Percentiles rank a stretch among this genome's conserved stretches.
phyloP scores from a whole-genome alignment of 371 early-diverging fungal species.

The Phascolomyces articulosus region DNA sequence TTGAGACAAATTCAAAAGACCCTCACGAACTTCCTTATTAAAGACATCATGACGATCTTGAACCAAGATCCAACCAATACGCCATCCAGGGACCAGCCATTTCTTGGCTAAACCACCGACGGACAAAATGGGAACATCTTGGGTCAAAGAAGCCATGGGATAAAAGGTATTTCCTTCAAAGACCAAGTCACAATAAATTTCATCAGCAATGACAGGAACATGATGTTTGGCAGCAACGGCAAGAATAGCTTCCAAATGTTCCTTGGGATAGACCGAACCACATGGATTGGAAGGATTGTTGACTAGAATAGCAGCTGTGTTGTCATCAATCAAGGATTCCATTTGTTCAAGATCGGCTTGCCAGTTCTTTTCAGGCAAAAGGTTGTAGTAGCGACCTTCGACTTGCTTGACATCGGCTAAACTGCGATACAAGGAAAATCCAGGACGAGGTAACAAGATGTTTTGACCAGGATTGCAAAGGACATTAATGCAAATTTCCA shows the following conservation, averaged over 20 bases:
- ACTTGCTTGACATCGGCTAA: slow-evolving; percentile 80
- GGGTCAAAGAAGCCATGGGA: slow-evolving; percentile 75
- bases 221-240: slow-evolving; percentile 74
- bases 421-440: slow-evolving; percentile 89
- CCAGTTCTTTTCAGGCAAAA: slow-evolving; percentile 83
- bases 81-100: slow-evolving; percentile 92
- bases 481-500: slow-evolving; percentile 77
- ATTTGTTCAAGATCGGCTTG: slow-evolving; percentile 82
- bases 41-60: slow-evolving; percentile 72
- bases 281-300: slow-evolving; percentile 95
- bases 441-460: slow-evolving; percentile 87
- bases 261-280: slow-evolving; percentile 81
- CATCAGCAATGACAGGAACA: slow-evolving; percentile 89
- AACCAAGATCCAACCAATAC: slow-evolving; percentile 88
- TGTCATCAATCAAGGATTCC: slow-evolving; percentile 79
- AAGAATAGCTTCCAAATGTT: slow-evolving; percentile 75
- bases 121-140: slow-evolving; percentile 81
- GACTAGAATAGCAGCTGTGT: slow-evolving; percentile 81
- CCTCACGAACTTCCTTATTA: slow-evolving; percentile 60
- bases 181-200: slow-evolving; percentile 92
- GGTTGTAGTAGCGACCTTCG: slow-evolving; percentile 77
- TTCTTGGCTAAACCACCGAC: slow-evolving; percentile 92
- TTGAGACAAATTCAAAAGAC: slow-evolving; percentile 72
- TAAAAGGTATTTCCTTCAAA: slow-evolving; percentile 70
- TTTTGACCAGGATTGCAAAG: slow-evolving; percentile 83